Evolutionary conservation across 257 asterid species (phyloP), one percentile per base, ranked within the genome.

Genomic region (Solanum peruvianum): DNA sequence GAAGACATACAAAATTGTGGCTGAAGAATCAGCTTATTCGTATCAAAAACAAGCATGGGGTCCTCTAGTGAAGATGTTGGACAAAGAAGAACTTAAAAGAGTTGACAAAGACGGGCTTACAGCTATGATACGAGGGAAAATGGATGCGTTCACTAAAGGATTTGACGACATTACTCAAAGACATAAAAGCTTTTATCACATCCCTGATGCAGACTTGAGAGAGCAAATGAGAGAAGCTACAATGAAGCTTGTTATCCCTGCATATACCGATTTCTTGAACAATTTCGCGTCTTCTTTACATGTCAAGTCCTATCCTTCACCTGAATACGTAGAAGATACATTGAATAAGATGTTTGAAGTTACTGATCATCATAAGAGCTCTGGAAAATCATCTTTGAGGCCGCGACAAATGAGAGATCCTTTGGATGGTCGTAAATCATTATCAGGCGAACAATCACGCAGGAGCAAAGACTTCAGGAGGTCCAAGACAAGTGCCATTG

Each of bases 41-140:
- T 96, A 96, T 49, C 98, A 96, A 72, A 94, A 92, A 87, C 96
- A 92, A 41, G 94, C 96, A 3, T 96, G 98, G 98, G 96, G 98
- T 3, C 35, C 89, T 69, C 78, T 94, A 9, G 92, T 91, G 21
- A 94, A 84, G 58, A 23, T 92, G 56, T 86, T 96, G 5, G 95
- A 94, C 15, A 88, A 69, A 84, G 95, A 91, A 56, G 95, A 88
- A 20, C 29, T 89, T 25, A 88, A 82, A 9, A 87, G 88, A 73
- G 89, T 11, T 14, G 89, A 88, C 25, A 89, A 83, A 18, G 91
- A 90, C 41, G 90, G 85, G 3, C 14, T 84, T 62, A 91, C 87
- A 39, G 90, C 90, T 23, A 72, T 87, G 10, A 88, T 88, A 52
- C 87, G 94, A 86, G 91, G 89, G n/a, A 93, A 86, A 81, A 86